Conservation (phyloP, 208 protist species). For the Acanthamoeba lugdunensis region DNA sequence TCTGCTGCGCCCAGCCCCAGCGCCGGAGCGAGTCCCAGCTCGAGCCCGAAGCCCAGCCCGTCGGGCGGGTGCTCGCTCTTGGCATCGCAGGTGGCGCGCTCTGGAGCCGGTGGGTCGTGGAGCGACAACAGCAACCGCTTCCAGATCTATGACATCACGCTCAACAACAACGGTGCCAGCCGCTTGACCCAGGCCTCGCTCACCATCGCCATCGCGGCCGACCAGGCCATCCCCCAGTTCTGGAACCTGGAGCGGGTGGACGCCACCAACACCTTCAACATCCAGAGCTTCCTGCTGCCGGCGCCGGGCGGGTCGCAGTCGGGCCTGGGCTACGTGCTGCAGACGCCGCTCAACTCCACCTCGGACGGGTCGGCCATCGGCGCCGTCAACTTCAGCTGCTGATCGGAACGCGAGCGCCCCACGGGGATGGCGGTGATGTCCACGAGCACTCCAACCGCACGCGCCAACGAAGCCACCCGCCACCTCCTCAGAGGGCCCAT, state of each 20-base stretch:
- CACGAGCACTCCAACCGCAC: too few species aligned
- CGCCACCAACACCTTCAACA: not conserved
- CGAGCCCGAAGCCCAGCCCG: not conserved
- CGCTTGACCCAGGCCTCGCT: not conserved
- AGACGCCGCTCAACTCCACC: not conserved
- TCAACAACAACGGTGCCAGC: not conserved
- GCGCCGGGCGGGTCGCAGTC: not conserved
- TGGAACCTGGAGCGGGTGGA: not conserved
- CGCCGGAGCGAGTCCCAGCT: not conserved
- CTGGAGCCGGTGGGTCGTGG: not conserved
- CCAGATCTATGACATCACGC: constrained; percentile 33
- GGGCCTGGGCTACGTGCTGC: constrained; percentile 12
- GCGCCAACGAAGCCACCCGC: too few species aligned
- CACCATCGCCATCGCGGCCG: not conserved
- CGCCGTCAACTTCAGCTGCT: not conserved
- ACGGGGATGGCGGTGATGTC: too few species aligned
- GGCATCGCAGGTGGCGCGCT: not conserved
- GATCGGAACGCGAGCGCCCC: not conserved
- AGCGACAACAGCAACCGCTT: not conserved
- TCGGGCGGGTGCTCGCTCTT: not conserved
- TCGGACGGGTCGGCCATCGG: not conserved
- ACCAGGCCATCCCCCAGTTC: constrained; percentile 18
- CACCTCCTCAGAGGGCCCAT: too few species aligned
- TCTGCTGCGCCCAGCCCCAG: not conserved
- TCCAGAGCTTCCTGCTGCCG: not conserved